Conservation (phyloP, 129 eudicot genomes). For the Erigeron canadensis region DNA sequence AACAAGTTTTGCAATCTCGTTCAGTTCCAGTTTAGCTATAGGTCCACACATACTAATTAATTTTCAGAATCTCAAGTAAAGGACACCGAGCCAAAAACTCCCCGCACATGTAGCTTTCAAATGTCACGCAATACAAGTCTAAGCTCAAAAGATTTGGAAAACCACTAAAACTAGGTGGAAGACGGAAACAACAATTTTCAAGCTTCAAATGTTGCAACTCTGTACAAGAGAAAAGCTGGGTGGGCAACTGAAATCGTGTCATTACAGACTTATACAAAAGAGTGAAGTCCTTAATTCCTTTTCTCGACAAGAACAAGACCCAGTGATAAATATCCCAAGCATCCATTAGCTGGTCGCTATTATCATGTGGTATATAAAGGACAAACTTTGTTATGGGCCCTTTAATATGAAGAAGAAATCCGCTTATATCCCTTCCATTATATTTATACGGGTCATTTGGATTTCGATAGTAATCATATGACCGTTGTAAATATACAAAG, state of each 20-base stretch:
- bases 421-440: too few species aligned
- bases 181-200: background rate
- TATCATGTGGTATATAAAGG: background rate
- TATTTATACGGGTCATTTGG: background rate
- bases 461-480: too few species aligned
- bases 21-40: background rate
- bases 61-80: background rate
- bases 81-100: conserved; percentile 7
- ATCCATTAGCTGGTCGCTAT: background rate
- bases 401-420: background rate
- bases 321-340: background rate
- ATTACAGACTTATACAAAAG: background rate
- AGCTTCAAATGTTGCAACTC: conserved; percentile 6
- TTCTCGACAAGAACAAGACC: background rate
- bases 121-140: background rate
- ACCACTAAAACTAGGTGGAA: background rate
- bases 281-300: conserved; percentile 1
- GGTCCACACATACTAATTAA: background rate
- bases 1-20: background rate
- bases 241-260: background rate
- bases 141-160: conserved; percentile 10
- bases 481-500: background rate
- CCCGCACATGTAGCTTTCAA: background rate
- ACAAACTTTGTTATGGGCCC: conserved; percentile 1
- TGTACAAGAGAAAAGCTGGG: background rate